phyloP scores from a whole-genome alignment of 768 basidiomycete species.

The Termitomyces sp. region DNA sequence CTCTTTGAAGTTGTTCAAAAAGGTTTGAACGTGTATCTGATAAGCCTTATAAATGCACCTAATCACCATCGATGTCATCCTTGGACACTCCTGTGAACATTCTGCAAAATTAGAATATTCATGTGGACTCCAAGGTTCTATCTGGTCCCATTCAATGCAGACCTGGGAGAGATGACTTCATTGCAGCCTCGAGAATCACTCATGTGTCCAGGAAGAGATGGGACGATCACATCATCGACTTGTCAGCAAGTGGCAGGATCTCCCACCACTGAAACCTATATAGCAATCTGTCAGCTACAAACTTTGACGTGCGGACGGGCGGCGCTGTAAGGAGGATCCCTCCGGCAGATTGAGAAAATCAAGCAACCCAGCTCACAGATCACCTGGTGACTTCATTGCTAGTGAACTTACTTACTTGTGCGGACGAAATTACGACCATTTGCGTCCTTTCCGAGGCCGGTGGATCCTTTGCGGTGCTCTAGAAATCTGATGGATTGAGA shows the following conservation, averaged over 20 bases:
- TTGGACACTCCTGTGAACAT: conserved; percentile 6
- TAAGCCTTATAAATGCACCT: background rate
- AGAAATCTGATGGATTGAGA: conserved; percentile 9
- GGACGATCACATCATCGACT: conserved; percentile 13
- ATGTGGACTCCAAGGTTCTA: conserved; percentile 2
- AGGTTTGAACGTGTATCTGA: background rate
- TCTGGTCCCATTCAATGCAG: background rate
- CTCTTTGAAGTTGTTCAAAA: conserved; percentile 1
- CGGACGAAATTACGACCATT: too few relatives aligned
- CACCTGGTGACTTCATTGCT: background rate
- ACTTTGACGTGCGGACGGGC: conserved; percentile 8
- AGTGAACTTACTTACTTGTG: background rate
- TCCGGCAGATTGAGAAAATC: conserved; percentile 2
- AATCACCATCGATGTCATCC: conserved; percentile 6
- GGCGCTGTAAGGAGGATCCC: conserved; percentile 2
- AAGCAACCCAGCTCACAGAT: conserved; percentile 14
- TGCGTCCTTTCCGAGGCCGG: background rate
- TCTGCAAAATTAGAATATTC: conserved; percentile 7
- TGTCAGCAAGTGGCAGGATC: conserved; percentile 11
- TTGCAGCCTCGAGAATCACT: background rate
- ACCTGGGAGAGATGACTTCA: background rate
- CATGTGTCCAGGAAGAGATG: background rate
- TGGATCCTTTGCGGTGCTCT: conserved; percentile 4
- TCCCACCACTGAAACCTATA: conserved; percentile 8
- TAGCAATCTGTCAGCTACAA: conserved; percentile 13